These are phyloP conservation scores for Brachypodium distachyon DNA, from an alignment of 202 grass and related monocot genomes.

Conservation along the genomic window DNA sequence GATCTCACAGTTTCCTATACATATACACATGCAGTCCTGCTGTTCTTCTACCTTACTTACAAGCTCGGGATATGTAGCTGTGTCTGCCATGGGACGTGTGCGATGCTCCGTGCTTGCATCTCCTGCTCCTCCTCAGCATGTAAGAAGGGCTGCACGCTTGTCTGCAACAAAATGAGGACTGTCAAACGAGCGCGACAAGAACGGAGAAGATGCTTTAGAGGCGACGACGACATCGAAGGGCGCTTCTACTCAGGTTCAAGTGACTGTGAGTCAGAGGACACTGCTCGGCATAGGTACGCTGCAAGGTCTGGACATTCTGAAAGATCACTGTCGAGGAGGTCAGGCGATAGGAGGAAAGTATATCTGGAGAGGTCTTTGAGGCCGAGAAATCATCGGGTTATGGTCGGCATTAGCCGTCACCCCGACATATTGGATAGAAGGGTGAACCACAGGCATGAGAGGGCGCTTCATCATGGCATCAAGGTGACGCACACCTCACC, in stretches of 20 bases:
- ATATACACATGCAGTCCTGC: constrained; percentile 30
- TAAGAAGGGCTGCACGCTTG: constrained; percentile 16
- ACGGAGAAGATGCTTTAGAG: neutral
- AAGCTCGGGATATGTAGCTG: constrained; percentile 42
- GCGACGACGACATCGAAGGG: constrained; percentile 14
- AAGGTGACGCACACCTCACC: constrained; percentile 44
- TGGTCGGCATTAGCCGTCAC: constrained; percentile 18
- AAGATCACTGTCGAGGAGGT: constrained; percentile 27
- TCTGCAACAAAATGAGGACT: constrained; percentile 36
- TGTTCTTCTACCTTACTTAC: constrained; percentile 42
- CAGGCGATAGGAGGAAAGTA: constrained; percentile 14
- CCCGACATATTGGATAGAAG: neutral
- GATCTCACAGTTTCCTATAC: no score
- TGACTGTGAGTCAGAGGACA: constrained; percentile 3
- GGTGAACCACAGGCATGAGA: neutral
- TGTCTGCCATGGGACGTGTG: constrained; percentile 11
- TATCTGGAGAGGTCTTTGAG: constrained; percentile 47
- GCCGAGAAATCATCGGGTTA: constrained; percentile 25
- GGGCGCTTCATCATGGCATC: constrained; percentile 20
- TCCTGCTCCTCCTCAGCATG: constrained; percentile 25
- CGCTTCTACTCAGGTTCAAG: constrained; percentile 12
- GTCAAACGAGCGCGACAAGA: neutral
- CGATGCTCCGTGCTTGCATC: constrained; percentile 22
- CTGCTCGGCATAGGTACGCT: neutral
- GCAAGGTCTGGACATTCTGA: neutral